A percentile compares a stretch with the other conserved stretches of the same genome.
Conservation (phyloP, 1,284 basidiomycete species). For the Coriolopsis trogii region DNA sequence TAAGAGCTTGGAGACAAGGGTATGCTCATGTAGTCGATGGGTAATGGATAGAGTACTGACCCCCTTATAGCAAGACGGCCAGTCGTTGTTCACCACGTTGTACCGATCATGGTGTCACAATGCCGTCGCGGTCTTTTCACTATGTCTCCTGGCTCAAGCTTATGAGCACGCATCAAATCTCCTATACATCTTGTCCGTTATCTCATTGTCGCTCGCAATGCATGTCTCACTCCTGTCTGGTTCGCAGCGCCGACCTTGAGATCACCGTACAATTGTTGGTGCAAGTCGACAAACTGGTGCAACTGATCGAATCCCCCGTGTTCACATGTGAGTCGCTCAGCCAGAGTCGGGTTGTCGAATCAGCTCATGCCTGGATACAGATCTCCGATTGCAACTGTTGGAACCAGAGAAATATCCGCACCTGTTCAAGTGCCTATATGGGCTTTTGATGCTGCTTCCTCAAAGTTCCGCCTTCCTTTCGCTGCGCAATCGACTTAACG, state of each 20-base stretch:
- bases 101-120: slow-evolving; percentile 99
- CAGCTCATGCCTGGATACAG: slow-evolving; percentile 43
- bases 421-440: slow-evolving; percentile 97
- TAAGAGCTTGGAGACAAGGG: slow-evolving; percentile 93
- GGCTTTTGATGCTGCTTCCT: slow-evolving; percentile 95
- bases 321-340: slow-evolving; percentile 80
- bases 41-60: neutral
- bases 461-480: slow-evolving; percentile 98
- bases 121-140: slow-evolving; percentile 93
- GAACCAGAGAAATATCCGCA: slow-evolving; percentile 97
- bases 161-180: slow-evolving; percentile 99
- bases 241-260: slow-evolving; percentile 86
- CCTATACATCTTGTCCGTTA: slow-evolving; percentile 90
- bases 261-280: slow-evolving; percentile 94
- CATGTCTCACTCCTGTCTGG: slow-evolving; percentile 1
- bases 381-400: slow-evolving; percentile 94
- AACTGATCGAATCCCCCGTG: slow-evolving; percentile 96
- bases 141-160: slow-evolving; percentile 95
- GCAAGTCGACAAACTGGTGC: slow-evolving; percentile 98
- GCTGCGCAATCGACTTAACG: slow-evolving; percentile 90
- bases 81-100: slow-evolving; percentile 88
- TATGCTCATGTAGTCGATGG: slow-evolving; percentile 30
- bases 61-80: slow-evolving; percentile 80
- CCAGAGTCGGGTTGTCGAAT: neutral
- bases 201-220: neutral